phyloP scores from a whole-genome alignment of 345 rosid species.

The Salix brachista region DNA sequence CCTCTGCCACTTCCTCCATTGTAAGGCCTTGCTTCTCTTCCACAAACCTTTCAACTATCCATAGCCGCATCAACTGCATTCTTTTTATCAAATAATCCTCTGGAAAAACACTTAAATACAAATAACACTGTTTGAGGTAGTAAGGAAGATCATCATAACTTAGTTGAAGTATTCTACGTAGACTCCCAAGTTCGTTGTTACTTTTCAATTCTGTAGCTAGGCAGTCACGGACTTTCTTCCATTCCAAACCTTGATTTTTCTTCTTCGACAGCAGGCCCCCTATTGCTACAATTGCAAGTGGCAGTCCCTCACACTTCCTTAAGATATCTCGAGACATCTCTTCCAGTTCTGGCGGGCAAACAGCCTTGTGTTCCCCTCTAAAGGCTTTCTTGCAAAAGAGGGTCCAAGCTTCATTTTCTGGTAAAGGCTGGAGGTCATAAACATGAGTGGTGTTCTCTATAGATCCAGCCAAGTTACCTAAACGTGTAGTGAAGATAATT shows the following conservation, averaged over 20 bases:
- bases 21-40: slow-evolving; percentile 1
- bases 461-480: not conserved
- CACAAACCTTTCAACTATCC: slow-evolving; percentile 7
- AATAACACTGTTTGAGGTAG: slow-evolving; percentile 4
- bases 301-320: slow-evolving; percentile 13
- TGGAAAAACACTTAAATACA: slow-evolving; percentile 9
- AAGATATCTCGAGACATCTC: not conserved
- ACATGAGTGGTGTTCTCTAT: not conserved
- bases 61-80: slow-evolving; percentile 1
- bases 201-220: not conserved
- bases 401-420: slow-evolving; percentile 1
- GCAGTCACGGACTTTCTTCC: slow-evolving; percentile 4
- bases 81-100: slow-evolving; percentile 10
- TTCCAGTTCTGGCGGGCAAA: slow-evolving; percentile 3
- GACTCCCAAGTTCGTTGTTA: not conserved
- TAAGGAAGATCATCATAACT: not conserved
- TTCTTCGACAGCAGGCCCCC: slow-evolving; percentile 6
- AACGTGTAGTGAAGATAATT: slow-evolving; percentile 4
- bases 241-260: not conserved
- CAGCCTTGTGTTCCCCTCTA: not conserved
- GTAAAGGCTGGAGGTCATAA: slow-evolving; percentile 2
- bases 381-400: slow-evolving; percentile 13
- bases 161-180: not conserved
- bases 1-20: slow-evolving; percentile 9
- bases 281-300: slow-evolving; percentile 10